These are phyloP conservation scores for Zelopaecilomyces penicillatus DNA, from an alignment of 2,329 filamentous ascomycete genomes.

Conservation along the genomic window DNA sequence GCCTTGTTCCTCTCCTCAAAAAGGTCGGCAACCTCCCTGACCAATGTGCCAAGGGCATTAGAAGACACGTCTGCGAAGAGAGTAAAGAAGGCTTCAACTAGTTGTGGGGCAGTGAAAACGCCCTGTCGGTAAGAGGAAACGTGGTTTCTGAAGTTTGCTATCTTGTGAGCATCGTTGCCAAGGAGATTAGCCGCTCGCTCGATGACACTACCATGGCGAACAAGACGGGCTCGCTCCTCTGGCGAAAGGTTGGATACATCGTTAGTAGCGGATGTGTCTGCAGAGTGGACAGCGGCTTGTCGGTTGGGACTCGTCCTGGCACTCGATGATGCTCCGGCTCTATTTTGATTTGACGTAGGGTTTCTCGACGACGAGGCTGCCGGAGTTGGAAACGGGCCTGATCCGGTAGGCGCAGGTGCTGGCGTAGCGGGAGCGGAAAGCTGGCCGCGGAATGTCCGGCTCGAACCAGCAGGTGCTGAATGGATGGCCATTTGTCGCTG, in stretches of 20 bases:
- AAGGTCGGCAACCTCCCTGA: slow-evolving; percentile 86
- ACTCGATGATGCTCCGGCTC: neutral
- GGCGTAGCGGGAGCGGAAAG: slow-evolving; percentile 43
- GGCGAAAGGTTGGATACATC: slow-evolving; percentile 51
- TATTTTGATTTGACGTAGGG: slow-evolving; percentile 2
- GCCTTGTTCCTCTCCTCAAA: slow-evolving; percentile 77
- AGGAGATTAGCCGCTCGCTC: slow-evolving; percentile 78
- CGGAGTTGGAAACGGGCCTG: slow-evolving; percentile 13
- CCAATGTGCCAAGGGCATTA: slow-evolving; percentile 74
- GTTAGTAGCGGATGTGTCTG: slow-evolving; percentile 44
- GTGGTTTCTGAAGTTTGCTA: slow-evolving; percentile 67
- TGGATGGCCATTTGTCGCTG: slow-evolving; percentile 90
- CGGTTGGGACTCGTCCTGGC: slow-evolving; percentile 10
- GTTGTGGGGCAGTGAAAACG: slow-evolving; percentile 59
- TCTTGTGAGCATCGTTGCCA: slow-evolving; percentile 65
- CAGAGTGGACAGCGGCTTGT: slow-evolving; percentile 21
- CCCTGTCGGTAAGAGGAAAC: slow-evolving; percentile 72
- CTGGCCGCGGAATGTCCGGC: slow-evolving; percentile 76
- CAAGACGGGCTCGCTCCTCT: slow-evolving; percentile 70
- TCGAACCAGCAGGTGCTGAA: slow-evolving; percentile 71
- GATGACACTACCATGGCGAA: slow-evolving; percentile 76
- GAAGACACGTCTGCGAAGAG: slow-evolving; percentile 73
- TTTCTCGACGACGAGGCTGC: slow-evolving; percentile 6
- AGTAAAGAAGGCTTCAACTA: slow-evolving; percentile 82
- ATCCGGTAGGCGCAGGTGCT: slow-evolving; percentile 14